phyloP scores from a whole-genome alignment of 2,329 filamentous ascomycete genomes.

The Calonectria henricotiae region DNA sequence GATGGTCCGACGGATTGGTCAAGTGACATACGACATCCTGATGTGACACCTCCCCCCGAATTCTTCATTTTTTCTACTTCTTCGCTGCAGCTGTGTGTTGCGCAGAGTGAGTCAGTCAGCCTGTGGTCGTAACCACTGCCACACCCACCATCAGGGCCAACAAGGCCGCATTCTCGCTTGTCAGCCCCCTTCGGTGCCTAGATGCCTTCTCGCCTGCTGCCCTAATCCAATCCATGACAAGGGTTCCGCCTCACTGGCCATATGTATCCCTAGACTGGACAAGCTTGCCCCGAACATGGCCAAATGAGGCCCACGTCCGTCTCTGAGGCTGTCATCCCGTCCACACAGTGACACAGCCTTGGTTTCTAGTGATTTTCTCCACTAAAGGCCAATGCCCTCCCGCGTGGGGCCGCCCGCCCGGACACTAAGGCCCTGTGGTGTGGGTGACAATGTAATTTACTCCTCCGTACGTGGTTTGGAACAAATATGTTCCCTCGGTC shows the following conservation, averaged over 20 bases:
- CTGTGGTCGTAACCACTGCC: neutral
- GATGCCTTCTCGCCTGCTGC: too few species aligned
- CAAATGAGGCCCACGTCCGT: neutral
- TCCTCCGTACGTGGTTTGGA: too few species aligned
- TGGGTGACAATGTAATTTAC: too few species aligned
- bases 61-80: too few species aligned
- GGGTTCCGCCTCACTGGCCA: neutral
- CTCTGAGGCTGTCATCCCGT: neutral
- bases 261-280: neutral
- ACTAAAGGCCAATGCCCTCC: neutral
- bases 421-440: neutral
- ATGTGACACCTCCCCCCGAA: neutral
- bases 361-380: too few species aligned
- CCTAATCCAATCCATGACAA: neutral
- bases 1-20: neutral
- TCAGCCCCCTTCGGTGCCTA: too few species aligned
- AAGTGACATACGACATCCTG: neutral
- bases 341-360: neutral
- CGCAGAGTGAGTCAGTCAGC: neutral
- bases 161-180: too few species aligned
- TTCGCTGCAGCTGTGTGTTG: neutral
- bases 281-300: neutral
- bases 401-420: constrained; percentile 9
- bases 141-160: neutral
- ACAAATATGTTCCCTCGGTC: too few species aligned